Evolutionary conservation across 2,329 filamentous ascomycete genomes (phyloP), one percentile per base, ranked within the genome.

Genomic region (Penicillium fuscoglaucum): DNA sequence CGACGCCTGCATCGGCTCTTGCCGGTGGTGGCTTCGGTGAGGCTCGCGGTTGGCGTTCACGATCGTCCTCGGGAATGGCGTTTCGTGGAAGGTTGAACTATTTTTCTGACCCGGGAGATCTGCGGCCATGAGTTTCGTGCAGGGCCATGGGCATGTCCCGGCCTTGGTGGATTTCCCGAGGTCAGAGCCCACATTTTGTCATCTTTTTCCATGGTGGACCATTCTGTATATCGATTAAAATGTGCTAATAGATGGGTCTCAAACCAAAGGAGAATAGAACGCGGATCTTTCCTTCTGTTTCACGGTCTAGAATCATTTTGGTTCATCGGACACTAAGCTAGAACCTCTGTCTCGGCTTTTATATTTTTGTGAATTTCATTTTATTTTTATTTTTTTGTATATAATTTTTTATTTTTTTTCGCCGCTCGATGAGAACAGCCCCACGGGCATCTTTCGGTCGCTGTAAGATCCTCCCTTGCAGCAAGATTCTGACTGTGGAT

Each of bases 21-120:
- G 61, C 65, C 65, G 61, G 52, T 57, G 65, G 65, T 66, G 65
- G 66, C 66, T 66, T 59, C 58, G 57, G 60, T 51, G 49, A 53
- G 49, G 55, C 55, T 57, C 48, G 35, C 55, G 56, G 60, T 54
- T 55, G 57, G 62, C 61, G 45, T 55, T 46, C 40, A 59, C 55
- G 55, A 58, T 57, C 41, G 49, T 52, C 41, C 29, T 24, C 50
- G 61, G 55, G 45, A 52, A 50, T 58, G 55, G 51, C 50, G 51
- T 52, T 46, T 43, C 43, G 29, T 33, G 43, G 46, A 55, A 49
- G 50, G 41, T 52, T 58, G 29, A 29, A 29, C 29, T 40, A 52
- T 46, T 48, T 31, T 37, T 52, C 17, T 46, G 29, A 29, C 26
- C 33, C 58, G 50, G 48, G 55, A 58, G 58, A 54, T 58, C 55